Conservation (phyloP, 768 basidiomycete genomes). For the Omphalotus guepiniiformis region DNA sequence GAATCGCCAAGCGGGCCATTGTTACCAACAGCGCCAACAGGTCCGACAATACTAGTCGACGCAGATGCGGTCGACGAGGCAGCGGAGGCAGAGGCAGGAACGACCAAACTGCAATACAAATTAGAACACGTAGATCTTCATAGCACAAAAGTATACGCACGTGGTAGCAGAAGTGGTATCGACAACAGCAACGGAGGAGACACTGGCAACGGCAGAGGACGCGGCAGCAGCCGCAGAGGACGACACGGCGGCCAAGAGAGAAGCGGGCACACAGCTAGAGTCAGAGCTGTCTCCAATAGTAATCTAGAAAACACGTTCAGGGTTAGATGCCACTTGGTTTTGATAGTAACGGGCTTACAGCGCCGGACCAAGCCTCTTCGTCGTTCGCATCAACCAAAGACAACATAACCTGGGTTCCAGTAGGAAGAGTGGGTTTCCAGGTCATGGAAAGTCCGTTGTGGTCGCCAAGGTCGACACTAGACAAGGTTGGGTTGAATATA, state of each 20-base stretch:
- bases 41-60: constrained; percentile 17
- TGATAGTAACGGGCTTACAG: constrained; percentile 35
- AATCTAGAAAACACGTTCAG: constrained; percentile 26
- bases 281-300: constrained; percentile 34
- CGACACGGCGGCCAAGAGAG: constrained; percentile 17
- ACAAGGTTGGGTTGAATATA: constrained; percentile 7
- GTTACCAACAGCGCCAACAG: constrained; percentile 35
- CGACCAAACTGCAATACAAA: constrained; percentile 16
- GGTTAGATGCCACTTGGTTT: constrained; percentile 7
- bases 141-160: constrained; percentile 11
- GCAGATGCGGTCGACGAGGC: constrained; percentile 10
- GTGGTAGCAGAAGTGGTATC: constrained; percentile 10
- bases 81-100: constrained; percentile 15
- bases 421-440: constrained; percentile 44
- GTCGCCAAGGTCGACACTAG: constrained; percentile 59
- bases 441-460: constrained; percentile 36
- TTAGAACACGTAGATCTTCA: neutral
- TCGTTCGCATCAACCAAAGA: constrained; percentile 49
- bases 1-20: constrained; percentile 34
- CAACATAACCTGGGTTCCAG: constrained; percentile 45
- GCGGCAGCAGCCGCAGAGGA: constrained; percentile 16
- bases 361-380: constrained; percentile 64
- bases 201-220: constrained; percentile 8
- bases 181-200: constrained; percentile 4
- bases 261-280: constrained; percentile 11